These are phyloP conservation scores for Ophiosphaerella herpotricha DNA, from an alignment of 2,329 filamentous ascomycete species.

Conservation along the genomic window DNA sequence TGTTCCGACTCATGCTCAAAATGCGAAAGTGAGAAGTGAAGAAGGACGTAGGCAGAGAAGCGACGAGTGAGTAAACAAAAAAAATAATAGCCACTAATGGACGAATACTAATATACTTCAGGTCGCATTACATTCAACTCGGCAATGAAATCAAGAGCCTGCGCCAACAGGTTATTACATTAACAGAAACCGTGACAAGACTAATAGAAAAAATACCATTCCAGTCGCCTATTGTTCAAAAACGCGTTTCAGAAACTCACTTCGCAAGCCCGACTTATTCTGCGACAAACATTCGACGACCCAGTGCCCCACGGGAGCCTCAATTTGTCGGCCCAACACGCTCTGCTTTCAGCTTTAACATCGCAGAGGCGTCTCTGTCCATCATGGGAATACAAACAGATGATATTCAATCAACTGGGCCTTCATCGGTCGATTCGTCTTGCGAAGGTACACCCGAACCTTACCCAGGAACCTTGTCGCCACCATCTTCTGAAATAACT, in stretches of 20 bases:
- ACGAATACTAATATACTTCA: neutral
- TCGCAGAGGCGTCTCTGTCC: slow-evolving; percentile 22
- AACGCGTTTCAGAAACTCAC: neutral
- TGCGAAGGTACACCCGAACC: slow-evolving; percentile 14
- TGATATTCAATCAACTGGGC: neutral
- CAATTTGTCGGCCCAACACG: slow-evolving; percentile 26
- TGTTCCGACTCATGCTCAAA: slow-evolving; percentile 12
- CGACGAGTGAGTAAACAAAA: slow-evolving; percentile 8
- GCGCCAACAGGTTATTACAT: slow-evolving; percentile 14
- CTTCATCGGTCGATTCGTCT: slow-evolving; percentile 13
- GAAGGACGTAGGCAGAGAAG: slow-evolving; percentile 4
- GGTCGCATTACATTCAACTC: slow-evolving; percentile 10
- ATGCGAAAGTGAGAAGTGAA: slow-evolving; percentile 13
- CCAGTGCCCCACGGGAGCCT: slow-evolving; percentile 7
- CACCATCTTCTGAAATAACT: neutral
- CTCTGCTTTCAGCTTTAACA: slow-evolving; percentile 24
- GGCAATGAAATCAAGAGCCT: slow-evolving; percentile 17
- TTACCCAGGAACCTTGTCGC: neutral
- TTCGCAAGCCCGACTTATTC: neutral
- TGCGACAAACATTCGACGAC: neutral
- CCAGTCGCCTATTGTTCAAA: neutral
- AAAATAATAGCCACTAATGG: neutral
- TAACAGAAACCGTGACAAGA: slow-evolving; percentile 5
- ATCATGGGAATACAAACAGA: slow-evolving; percentile 17
- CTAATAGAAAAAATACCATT: neutral